phyloP scores from a whole-genome alignment of 2,329 filamentous ascomycete species.

The Saccharata proteae region DNA sequence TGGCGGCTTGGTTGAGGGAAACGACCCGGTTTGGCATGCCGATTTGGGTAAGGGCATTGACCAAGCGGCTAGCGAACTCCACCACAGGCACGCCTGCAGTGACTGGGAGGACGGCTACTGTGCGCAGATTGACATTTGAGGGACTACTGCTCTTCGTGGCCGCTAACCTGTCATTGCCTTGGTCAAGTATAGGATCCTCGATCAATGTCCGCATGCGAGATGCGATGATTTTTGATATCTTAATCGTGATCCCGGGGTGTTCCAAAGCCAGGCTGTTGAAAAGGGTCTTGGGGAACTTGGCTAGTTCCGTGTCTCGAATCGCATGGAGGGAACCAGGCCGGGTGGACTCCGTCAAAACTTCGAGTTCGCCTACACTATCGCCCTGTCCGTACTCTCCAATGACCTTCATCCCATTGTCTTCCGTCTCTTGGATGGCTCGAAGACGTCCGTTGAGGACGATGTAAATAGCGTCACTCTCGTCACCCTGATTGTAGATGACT shows the following conservation, averaged over 20 bases:
- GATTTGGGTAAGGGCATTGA: constrained; percentile 80
- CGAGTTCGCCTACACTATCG: constrained; percentile 92
- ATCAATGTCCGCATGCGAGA: constrained; percentile 84
- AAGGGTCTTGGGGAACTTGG: constrained; percentile 87
- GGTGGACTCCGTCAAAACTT: constrained; percentile 87
- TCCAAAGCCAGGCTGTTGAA: constrained; percentile 98
- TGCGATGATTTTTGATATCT: constrained; percentile 97
- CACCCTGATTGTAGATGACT: constrained; percentile 82
- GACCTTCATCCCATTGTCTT: constrained; percentile 71
- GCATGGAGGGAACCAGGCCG: constrained; percentile 89
- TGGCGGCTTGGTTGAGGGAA: constrained; percentile 83
- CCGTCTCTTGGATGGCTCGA: constrained; percentile 68
- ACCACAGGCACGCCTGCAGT: constrained; percentile 86
- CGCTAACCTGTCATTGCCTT: constrained; percentile 49
- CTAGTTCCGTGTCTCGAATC: constrained; percentile 90
- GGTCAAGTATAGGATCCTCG: constrained; percentile 62
- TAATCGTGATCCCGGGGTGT: constrained; percentile 95
- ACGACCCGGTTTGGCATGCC: constrained; percentile 83
- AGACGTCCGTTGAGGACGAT: constrained; percentile 91
- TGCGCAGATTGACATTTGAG: constrained; percentile 83
- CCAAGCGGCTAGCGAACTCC: constrained; percentile 81
- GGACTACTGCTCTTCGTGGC: constrained; percentile 53
- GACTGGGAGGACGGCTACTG: constrained; percentile 83
- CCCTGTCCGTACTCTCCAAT: constrained; percentile 92
- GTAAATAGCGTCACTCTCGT: constrained; percentile 97